Evolutionary conservation across 2,329 filamentous ascomycete species (phyloP), one percentile per base, ranked within the genome.

Genomic region (Fusarium tupiense): DNA sequence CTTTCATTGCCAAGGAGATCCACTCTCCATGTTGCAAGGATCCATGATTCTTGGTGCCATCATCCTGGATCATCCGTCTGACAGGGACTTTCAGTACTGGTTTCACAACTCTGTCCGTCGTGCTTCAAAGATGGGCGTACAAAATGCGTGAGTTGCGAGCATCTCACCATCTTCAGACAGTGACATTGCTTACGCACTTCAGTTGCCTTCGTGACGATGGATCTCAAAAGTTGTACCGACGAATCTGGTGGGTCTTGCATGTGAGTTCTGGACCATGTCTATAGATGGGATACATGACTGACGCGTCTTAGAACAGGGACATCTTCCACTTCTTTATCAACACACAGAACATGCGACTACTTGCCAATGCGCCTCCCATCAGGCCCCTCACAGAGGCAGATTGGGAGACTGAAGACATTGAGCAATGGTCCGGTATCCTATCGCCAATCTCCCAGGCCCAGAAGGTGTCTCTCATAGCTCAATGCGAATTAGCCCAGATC

Each of bases 81-180:
- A 76, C 5, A 54, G 59, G 5, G 72, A 76, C 46, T 76, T 69
- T 20, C 63, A 71, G 8, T 76, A 76, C 3, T 76, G 74, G 74
- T 73, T 72, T 11, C 52, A 73, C 9, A 76, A 76, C 8, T 68
- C 74, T 0, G 53, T 75, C 2, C 69, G 74, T 1, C 60, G 72
- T n/a, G 66, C 66, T 1, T 56, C 49, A 0, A 73, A 60, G 16
- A 22, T 72, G 5, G 66, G 72, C 14, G 35, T 75, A 0, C 66
- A 59, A 5, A 68, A 60, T 2, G 53, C n/a, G 74, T 74, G 2
- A 31, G 56, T 26, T 33, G 64, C 4, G 3, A 4, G 26, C 8
- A 5, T 11, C 7, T 7, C 9, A 29, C 7, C 33, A 0, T 14
- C 9, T 5, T 5, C 1, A 9, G 2, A 20, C 4, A 6, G 2